A percentile compares a stretch with the other conserved stretches of the same genome.
phyloP scores from a whole-genome alignment of 208 protist genomes.

The Wallacemonas rigidus region DNA sequence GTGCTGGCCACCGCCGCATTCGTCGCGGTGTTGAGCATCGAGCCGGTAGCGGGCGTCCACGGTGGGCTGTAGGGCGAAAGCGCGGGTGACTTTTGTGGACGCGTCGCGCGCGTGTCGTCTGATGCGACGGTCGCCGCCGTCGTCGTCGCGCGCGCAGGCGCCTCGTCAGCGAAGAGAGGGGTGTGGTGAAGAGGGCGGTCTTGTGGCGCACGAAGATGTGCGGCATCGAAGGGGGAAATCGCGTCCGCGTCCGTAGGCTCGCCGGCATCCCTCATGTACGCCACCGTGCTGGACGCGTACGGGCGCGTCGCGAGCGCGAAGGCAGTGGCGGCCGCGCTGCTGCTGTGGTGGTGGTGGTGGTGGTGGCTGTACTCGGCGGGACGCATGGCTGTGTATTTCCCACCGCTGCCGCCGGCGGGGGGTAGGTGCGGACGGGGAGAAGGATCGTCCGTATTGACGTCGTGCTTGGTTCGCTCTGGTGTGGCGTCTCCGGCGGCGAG shows the following conservation, averaged over 20 bases:
- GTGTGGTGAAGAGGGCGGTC: slow-evolving; percentile 14
- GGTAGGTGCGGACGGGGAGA: slow-evolving; percentile 13
- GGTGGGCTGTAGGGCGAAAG: slow-evolving; percentile 11
- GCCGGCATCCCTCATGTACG: slow-evolving; percentile 28
- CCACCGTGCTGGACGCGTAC: slow-evolving; percentile 27
- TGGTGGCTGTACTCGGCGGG: background rate
- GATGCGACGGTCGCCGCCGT: slow-evolving; percentile 5
- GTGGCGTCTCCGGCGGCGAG: background rate
- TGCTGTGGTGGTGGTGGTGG: background rate
- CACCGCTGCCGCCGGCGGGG: background rate
- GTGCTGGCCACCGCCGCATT: background rate
- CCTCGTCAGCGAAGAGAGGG: slow-evolving; percentile 20
- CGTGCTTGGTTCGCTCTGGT: background rate
- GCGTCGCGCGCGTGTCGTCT: background rate
- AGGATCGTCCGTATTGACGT: slow-evolving; percentile 4
- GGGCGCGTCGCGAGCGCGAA: slow-evolving; percentile 7
- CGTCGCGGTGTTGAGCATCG: background rate
- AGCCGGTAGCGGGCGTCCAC: slow-evolving; percentile 1
- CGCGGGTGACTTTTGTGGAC: slow-evolving; percentile 1
- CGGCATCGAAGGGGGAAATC: slow-evolving; percentile 28
- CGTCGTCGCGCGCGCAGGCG: slow-evolving; percentile 11
- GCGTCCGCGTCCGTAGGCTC: slow-evolving; percentile 23
- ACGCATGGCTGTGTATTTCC: background rate
- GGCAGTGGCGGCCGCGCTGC: background rate
- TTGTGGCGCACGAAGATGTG: background rate